These are phyloP conservation scores for Falciphora oryzae DNA, from an alignment of 2,329 filamentous ascomycete species.

Conservation along the genomic window DNA sequence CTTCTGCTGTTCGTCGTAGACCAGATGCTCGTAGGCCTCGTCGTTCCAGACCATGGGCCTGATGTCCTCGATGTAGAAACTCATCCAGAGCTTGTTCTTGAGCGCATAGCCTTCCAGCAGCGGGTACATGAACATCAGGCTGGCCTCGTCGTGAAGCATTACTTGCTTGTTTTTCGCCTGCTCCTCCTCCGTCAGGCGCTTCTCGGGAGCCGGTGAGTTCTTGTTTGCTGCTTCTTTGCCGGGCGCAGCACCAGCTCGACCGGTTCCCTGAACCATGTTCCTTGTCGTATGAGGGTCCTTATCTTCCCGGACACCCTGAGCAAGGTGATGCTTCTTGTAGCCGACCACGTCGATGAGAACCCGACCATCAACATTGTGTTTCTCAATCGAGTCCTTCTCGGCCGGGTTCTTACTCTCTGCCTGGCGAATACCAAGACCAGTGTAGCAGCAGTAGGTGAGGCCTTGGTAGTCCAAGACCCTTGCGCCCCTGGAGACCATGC, in stretches of 20 bases:
- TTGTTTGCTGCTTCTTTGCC: slow-evolving; percentile 5
- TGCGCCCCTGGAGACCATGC: slow-evolving; percentile 28
- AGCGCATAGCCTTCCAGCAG: slow-evolving; percentile 46
- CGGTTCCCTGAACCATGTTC: slow-evolving; percentile 15
- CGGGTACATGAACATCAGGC: slow-evolving; percentile 99
- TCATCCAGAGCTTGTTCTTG: slow-evolving; percentile 39
- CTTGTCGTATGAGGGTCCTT: slow-evolving; percentile 24
- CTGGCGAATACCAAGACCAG: slow-evolving; percentile 30
- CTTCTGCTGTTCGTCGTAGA: slow-evolving; percentile 42
- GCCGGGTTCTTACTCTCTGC: slow-evolving; percentile 11
- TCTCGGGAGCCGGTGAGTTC: not conserved
- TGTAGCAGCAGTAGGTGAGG: slow-evolving; percentile 35
- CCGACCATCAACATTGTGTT: slow-evolving; percentile 34
- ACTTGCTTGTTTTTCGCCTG: slow-evolving; percentile 32
- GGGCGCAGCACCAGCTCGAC: slow-evolving; percentile 5
- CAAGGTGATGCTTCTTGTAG: slow-evolving; percentile 35
- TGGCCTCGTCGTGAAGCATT: slow-evolving; percentile 45
- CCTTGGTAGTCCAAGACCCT: slow-evolving; percentile 37
- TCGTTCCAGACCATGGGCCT: slow-evolving; percentile 38
- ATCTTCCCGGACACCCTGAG: slow-evolving; percentile 29
- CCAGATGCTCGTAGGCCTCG: slow-evolving; percentile 38
- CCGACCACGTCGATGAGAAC: slow-evolving; percentile 35
- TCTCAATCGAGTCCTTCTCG: slow-evolving; percentile 14
- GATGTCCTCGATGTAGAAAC: slow-evolving; percentile 36
- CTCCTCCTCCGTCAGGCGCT: slow-evolving; percentile 26